A percentile compares a stretch with the other conserved stretches of the same genome.
Conservation (phyloP, 805 yeast species). For the Yamadazyma phyllophila region DNA sequence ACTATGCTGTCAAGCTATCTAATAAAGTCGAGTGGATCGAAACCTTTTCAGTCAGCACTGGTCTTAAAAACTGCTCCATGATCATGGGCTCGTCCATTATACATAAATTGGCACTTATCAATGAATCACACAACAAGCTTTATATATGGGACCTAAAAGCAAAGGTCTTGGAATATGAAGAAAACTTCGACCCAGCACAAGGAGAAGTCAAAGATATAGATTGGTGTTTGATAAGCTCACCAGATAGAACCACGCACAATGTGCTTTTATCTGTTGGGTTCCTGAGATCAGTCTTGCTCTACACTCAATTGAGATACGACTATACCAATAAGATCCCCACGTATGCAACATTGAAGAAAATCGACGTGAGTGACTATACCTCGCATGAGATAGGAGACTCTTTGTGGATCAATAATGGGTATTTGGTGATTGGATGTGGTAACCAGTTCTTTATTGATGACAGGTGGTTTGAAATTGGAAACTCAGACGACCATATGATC, state of each 20-base stretch:
- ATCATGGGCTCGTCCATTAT: slow-evolving; percentile 71
- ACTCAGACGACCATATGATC: slow-evolving; percentile 30
- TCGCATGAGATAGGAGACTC: slow-evolving; percentile 86
- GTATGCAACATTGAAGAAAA: slow-evolving; percentile 69
- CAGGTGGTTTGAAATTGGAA: slow-evolving; percentile 44
- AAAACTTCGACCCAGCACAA: slow-evolving; percentile 29
- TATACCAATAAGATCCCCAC: slow-evolving; percentile 80
- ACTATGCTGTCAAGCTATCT: slow-evolving; percentile 15
- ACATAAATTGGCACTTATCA: slow-evolving; percentile 74
- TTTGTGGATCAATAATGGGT: slow-evolving; percentile 78
- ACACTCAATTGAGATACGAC: slow-evolving; percentile 82
- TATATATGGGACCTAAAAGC: slow-evolving; percentile 79
- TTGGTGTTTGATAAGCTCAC: slow-evolving; percentile 66
- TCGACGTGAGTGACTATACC: slow-evolving; percentile 70
- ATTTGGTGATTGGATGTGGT: slow-evolving; percentile 81
- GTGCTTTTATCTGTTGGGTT: slow-evolving; percentile 83
- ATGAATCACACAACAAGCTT: slow-evolving; percentile 46
- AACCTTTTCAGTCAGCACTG: slow-evolving; percentile 52
- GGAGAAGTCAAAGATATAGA: slow-evolving; percentile 67
- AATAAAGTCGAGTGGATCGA: slow-evolving; percentile 46
- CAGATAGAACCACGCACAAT: slow-evolving; percentile 17
- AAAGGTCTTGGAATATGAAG: slow-evolving; percentile 64
- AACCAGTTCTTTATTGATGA: slow-evolving; percentile 86
- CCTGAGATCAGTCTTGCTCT: slow-evolving; percentile 56
- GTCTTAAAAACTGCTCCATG: slow-evolving; percentile 47